Conservation (phyloP, 2,329 filamentous ascomycete genomes). For the Monilinia laxa region DNA sequence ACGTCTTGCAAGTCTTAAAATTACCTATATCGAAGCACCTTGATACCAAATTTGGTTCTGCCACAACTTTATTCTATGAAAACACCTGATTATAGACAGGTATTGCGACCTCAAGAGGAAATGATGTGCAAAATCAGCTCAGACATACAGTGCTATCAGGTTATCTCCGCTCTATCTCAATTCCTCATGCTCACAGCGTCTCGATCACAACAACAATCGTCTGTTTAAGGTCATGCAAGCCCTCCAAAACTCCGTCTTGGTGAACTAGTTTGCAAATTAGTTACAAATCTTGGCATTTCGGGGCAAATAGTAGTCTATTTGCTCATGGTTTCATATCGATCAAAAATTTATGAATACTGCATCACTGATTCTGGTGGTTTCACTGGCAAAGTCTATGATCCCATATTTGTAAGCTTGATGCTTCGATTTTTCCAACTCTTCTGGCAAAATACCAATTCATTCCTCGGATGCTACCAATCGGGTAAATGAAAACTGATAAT, state of each 20-base stretch:
- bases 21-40: background rate
- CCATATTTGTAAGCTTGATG: background rate
- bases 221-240: too few relatives aligned
- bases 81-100: background rate
- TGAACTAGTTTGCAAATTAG: too few relatives aligned
- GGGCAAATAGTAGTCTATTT: too few relatives aligned
- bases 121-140: background rate
- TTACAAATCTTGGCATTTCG: too few relatives aligned
- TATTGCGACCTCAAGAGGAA: background rate
- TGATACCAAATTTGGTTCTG: background rate
- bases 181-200: too few relatives aligned
- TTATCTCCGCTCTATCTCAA: too few relatives aligned
- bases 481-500: too few relatives aligned
- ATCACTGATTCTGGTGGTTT: background rate
- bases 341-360: background rate
- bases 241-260: too few relatives aligned
- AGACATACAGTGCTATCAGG: too few relatives aligned
- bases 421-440: background rate
- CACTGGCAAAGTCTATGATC: background rate
- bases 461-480: background rate
- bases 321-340: too few relatives aligned
- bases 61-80: background rate
- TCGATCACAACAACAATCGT: too few relatives aligned
- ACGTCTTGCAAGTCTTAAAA: too few relatives aligned
- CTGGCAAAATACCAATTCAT: accelerated